Evolutionary conservation across 352 stramenopile species (phyloP).

Genomic region (Pythium plurisporium): DNA sequence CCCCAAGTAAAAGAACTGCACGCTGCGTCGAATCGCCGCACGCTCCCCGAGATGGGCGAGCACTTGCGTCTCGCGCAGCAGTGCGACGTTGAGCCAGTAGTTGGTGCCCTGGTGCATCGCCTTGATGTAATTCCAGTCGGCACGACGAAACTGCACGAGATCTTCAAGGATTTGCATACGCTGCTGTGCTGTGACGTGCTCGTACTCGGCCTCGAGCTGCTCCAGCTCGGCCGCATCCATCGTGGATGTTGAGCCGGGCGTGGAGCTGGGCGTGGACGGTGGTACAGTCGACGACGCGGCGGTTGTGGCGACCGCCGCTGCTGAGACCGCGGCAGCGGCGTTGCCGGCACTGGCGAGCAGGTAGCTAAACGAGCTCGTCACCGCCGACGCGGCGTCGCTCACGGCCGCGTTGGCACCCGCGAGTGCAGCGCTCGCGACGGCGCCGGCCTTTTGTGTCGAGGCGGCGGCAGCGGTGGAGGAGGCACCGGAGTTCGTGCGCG

Average conservation of each 20-base stretch:
- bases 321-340: not conserved
- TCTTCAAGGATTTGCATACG: slow-evolving; percentile 69
- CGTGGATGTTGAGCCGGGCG: not conserved
- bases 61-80: slow-evolving; percentile 64
- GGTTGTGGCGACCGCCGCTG: not conserved
- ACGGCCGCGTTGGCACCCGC: slow-evolving; percentile 13
- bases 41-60: slow-evolving; percentile 57
- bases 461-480: not conserved
- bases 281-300: slow-evolving; percentile 1
- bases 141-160: slow-evolving; percentile 62
- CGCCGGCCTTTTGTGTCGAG: no score
- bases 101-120: slow-evolving; percentile 73
- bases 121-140: slow-evolving; percentile 80
- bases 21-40: slow-evolving; percentile 46
- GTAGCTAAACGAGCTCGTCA: slow-evolving; percentile 21
- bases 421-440: not conserved
- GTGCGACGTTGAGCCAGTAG: slow-evolving; percentile 78
- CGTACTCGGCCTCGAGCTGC: slow-evolving; percentile 33
- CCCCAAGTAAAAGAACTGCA: slow-evolving; percentile 80
- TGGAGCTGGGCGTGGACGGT: not conserved
- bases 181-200: slow-evolving; percentile 59
- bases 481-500: no score
- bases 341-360: not conserved
- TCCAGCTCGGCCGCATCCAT: slow-evolving; percentile 17
- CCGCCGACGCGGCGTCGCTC: slow-evolving; percentile 15